phyloP scores from a whole-genome alignment of 805 yeast species.

The Myxozyma mucilagina region DNA sequence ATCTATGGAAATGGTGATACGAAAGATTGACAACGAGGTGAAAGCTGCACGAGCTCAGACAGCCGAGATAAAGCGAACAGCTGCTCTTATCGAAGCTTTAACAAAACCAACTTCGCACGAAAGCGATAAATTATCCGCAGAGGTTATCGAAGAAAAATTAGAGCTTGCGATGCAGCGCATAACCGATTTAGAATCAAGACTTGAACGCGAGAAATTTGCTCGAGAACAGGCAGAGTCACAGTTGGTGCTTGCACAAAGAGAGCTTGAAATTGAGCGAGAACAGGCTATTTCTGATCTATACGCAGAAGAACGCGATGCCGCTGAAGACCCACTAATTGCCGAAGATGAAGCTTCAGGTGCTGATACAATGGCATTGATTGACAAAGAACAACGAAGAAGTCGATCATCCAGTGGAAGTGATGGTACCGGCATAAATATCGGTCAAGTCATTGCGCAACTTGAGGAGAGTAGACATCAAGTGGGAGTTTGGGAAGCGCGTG shows the following conservation, averaged over 20 bases:
- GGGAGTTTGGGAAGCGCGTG: conserved; percentile 17
- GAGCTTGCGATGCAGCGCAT: background rate
- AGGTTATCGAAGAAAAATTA: conserved; percentile 7
- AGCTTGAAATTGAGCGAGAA: conserved; percentile 28
- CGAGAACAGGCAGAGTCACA: conserved; percentile 22
- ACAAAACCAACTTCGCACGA: background rate
- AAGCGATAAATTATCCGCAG: background rate
- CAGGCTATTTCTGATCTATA: conserved; percentile 24
- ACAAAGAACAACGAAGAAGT: conserved; percentile 13
- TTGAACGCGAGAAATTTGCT: conserved; percentile 10
- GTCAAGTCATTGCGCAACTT: conserved; percentile 17
- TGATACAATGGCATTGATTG: conserved; percentile 27
- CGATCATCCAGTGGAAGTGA: conserved; percentile 12
- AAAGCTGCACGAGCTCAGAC: conserved; percentile 21
- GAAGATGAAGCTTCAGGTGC: conserved; percentile 18
- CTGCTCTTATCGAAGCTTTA: conserved; percentile 19
- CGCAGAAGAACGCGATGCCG: conserved; percentile 17
- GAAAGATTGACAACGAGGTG: conserved; percentile 24
- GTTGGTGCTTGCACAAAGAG: conserved; percentile 15
- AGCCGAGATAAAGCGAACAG: conserved; percentile 23
- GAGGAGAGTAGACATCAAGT: conserved; percentile 21
- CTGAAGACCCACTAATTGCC: conserved; percentile 2
- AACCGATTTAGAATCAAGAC: conserved; percentile 12
- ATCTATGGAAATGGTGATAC: conserved; percentile 28
- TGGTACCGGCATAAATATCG: conserved; percentile 7